Percentiles rank a stretch among this genome's conserved stretches.
Evolutionary conservation across 805 yeast genomes (phyloP).

Genomic region (Candida bentonensis): DNA sequence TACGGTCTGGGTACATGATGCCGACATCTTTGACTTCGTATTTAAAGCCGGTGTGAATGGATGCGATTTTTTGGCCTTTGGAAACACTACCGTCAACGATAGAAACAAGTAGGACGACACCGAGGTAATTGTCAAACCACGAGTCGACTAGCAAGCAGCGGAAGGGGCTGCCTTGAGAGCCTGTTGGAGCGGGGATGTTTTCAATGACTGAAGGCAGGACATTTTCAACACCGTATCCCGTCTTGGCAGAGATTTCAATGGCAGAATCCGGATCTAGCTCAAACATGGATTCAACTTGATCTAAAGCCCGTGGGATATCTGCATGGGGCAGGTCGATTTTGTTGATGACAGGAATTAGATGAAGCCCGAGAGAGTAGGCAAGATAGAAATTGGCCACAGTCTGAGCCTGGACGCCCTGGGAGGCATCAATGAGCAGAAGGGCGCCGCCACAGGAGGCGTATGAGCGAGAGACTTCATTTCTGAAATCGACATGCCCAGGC

Average conservation of each 20-base stretch:
- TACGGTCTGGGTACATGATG: slow-evolving; percentile 83
- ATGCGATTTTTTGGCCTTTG: slow-evolving; percentile 60
- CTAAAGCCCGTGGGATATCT: slow-evolving; percentile 64
- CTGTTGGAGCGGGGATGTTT: slow-evolving; percentile 67
- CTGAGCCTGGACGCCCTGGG: slow-evolving; percentile 95
- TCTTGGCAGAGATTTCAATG: slow-evolving; percentile 81
- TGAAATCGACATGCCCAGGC: slow-evolving; percentile 95
- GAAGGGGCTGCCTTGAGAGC: slow-evolving; percentile 37
- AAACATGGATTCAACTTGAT: slow-evolving; percentile 74
- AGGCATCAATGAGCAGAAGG: slow-evolving; percentile 75
- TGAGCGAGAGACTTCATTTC: slow-evolving; percentile 85
- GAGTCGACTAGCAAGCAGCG: slow-evolving; percentile 85
- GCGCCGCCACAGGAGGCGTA: slow-evolving; percentile 97
- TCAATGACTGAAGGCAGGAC: slow-evolving; percentile 74
- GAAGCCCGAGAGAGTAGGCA: slow-evolving; percentile 74
- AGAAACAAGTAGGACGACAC: slow-evolving; percentile 75
- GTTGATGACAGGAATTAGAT: slow-evolving; percentile 77
- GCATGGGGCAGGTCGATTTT: slow-evolving; percentile 86
- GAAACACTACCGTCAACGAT: slow-evolving; percentile 71
- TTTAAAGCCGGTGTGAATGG: slow-evolving; percentile 60
- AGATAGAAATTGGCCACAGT: slow-evolving; percentile 94
- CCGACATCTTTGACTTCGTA: slow-evolving; percentile 92
- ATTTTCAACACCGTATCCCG: slow-evolving; percentile 65
- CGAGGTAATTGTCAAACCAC: slow-evolving; percentile 90
- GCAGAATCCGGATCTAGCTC: slow-evolving; percentile 58